Evolutionary conservation across 257 asterid species (phyloP), one percentile per base, ranked within the genome.

Genomic region (Penstemon newberryi): DNA sequence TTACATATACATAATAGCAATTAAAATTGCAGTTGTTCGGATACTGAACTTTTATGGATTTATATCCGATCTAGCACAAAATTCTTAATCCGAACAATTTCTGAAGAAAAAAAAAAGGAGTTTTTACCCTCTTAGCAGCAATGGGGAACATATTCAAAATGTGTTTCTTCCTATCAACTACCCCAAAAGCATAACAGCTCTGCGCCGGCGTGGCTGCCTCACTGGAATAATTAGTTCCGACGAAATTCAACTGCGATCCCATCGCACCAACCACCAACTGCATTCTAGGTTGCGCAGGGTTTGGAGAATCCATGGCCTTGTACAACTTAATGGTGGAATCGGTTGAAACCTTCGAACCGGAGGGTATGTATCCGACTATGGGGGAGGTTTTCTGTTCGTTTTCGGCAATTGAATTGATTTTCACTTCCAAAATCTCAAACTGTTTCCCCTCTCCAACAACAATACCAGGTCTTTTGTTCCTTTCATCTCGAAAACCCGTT

Each of bases 201-300:
- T 79, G 63, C 75, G 88, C 92, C 3, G 92, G 86, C 37, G 83
- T 61, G 60, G 80, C 75, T 4, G 96, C 96, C 78, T 88, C 95
- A 37, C 97, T 92, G 38, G 92, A 74, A 67, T 85, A 85, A 70
- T 78, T 86, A 0, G 95, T 86, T 7, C 97, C 97, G 0, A 91
- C 95, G 49, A 85, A 91, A 74, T 81, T 81, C 15, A 88, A 83
- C 8, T 54, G 78, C 56, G 91, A 81, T 7, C 78, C 85, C 63
- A 51, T 72, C 10, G 77, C 83, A 46, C 84, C 82, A 25, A 86
- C 95, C 73, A 80, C 88, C 73, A 91, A 67, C 86, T 88, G 79
- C 65, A 83, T 72, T 70, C 95, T 80, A 37, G 86, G 90, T 25
- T 60, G 75, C 66, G 73, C 73, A 56, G 79, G 81, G 18, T 81